These are phyloP conservation scores for Ophiostoma himal-ulmi DNA, from an alignment of 2,329 filamentous ascomycete species.

Conservation along the genomic window DNA sequence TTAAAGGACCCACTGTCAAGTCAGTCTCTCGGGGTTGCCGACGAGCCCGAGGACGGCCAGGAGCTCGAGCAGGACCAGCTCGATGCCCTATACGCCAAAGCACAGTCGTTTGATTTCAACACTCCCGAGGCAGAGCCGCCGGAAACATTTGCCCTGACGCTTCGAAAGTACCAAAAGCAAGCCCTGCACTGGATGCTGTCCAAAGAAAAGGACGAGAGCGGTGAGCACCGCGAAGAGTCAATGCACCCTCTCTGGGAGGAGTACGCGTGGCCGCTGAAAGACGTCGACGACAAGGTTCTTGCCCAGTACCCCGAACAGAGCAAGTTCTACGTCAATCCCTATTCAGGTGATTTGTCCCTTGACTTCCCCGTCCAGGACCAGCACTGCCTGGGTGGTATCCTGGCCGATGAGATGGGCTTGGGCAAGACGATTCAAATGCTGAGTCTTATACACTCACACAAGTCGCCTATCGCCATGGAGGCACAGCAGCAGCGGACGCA, in stretches of 20 bases:
- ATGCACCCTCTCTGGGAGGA: conserved; percentile 99
- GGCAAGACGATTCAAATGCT: conserved; percentile 99
- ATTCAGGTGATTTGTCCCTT: conserved; percentile 87
- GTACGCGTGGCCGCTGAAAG: conserved; percentile 81
- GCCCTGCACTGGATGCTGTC: conserved; percentile 93
- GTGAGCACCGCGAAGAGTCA: conserved; percentile 54
- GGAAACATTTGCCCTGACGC: conserved; percentile 70
- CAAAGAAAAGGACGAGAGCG: conserved; percentile 75
- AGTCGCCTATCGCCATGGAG: conserved; percentile 47
- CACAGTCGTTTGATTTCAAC: conserved; percentile 91
- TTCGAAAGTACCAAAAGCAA: conserved; percentile 93
- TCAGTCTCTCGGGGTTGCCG: conserved; percentile 34
- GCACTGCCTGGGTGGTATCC: conserved; percentile 84
- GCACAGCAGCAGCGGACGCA: conserved; percentile 31
- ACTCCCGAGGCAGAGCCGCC: conserved; percentile 83
- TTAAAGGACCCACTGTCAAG: background rate
- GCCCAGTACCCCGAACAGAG: conserved; percentile 58
- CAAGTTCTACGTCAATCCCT: conserved; percentile 92
- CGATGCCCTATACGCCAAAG: conserved; percentile 88
- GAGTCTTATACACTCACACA: conserved; percentile 81
- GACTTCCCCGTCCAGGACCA: conserved; percentile 92
- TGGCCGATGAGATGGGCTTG: conserved; percentile 96
- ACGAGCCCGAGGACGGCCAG: conserved; percentile 74
- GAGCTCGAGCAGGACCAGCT: conserved; percentile 95
- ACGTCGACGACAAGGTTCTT: conserved; percentile 75